A percentile compares a stretch with the other conserved stretches of the same genome.
These are phyloP conservation scores for Scleromitrula shiraiana DNA, from an alignment of 2,329 filamentous ascomycete genomes.

Conservation along the genomic window DNA sequence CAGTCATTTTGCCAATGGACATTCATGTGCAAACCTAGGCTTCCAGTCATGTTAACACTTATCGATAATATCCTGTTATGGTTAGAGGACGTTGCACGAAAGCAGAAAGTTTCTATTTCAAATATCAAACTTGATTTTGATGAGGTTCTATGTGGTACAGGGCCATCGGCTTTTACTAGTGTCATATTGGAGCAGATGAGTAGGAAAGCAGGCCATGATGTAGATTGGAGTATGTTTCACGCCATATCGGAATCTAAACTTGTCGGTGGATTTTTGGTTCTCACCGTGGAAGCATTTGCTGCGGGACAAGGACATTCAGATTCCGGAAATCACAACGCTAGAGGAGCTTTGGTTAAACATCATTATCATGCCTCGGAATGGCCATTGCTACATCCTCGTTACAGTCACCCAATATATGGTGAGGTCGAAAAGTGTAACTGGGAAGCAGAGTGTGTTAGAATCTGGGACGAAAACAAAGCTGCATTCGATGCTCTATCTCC, in stretches of 20 bases:
- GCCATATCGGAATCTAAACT: slow-evolving; percentile 58
- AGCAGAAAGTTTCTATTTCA: slow-evolving; percentile 50
- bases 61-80: slow-evolving; percentile 62
- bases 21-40: slow-evolving; percentile 59
- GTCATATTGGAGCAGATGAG: slow-evolving; percentile 60
- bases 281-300: slow-evolving; percentile 65
- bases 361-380: slow-evolving; percentile 69
- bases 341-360: slow-evolving; percentile 61
- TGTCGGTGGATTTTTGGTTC: slow-evolving; percentile 55
- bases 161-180: slow-evolving; percentile 60
- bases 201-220: slow-evolving; percentile 33
- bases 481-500: slow-evolving; percentile 50
- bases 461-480: slow-evolving; percentile 58
- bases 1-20: slow-evolving; percentile 70
- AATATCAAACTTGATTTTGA: slow-evolving; percentile 62
- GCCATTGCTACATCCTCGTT: slow-evolving; percentile 59
- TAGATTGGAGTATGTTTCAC: slow-evolving; percentile 60
- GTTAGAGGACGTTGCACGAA: slow-evolving; percentile 50
- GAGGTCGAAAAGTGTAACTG: slow-evolving; percentile 67
- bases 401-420: slow-evolving; percentile 59
- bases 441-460: slow-evolving; percentile 53
- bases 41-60: slow-evolving; percentile 60
- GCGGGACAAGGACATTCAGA: slow-evolving; percentile 67
- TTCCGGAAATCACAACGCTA: slow-evolving; percentile 60
- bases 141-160: slow-evolving; percentile 65